Base-by-base conservation (phyloP, 2,329 filamentous ascomycete species). In the Eutypella sp. region DNA sequence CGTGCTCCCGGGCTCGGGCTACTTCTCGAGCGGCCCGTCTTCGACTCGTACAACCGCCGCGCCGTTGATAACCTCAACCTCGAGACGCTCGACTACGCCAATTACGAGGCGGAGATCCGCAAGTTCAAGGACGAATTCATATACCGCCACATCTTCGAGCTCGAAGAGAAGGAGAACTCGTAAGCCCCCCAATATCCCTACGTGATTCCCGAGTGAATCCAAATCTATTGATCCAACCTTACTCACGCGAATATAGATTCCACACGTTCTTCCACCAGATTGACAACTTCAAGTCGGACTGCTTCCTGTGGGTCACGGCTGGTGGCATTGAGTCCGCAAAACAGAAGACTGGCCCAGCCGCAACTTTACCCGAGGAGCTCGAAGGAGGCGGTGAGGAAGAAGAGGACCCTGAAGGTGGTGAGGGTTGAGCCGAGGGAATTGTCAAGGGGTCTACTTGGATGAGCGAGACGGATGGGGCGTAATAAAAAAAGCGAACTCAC, bases 81-180 rank as follows among this genome's bases (percentile, higher is more conserved):
- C 45, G 78, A 86, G 41, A 75, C 78, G 20, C 84, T 99, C 47
- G 82, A 90, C 57, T 99, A 96, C 64, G 73, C 74, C 40, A 85
- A 84, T 51, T 90, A 84, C 58, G 81, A 92, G 48, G 79, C 82
- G 40, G 79, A 89, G 66, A 88, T 99, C 56, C 77, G 86, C 52
- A 85, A 84, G 48, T 99, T 99, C 70, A 97, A 97, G 72, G 83
- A 95, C 62, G 72, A 83, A 55, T 83, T 95, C 65, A 97, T 99
- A 49, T 99, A 99, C 64, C 81, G 87, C 59, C 79, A 89, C 20
- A 96, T 97, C 55, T 97, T 95, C 67, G 78, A 85, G 22, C 85
- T 95, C 43, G 93, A 97, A 66, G 88, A 93, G 67, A 81, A 85
- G 64, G 85, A 89, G 53, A 90, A 92, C 62, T 81, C 87, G 87